Base-by-base conservation (phyloP, 352 stramenopile species). In the Phytopythium montanum region DNA sequence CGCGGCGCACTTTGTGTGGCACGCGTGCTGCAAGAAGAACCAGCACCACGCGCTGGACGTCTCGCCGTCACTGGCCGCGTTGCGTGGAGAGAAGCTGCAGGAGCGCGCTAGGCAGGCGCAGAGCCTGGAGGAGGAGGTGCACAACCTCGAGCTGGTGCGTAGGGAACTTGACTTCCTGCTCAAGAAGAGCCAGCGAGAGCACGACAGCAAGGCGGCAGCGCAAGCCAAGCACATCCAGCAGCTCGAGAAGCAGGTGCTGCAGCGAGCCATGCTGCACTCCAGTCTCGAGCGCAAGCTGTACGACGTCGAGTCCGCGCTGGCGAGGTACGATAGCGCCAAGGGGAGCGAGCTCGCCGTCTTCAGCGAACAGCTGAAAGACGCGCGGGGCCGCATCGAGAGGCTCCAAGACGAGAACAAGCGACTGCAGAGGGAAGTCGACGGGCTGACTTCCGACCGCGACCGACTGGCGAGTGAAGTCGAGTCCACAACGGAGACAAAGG, bases 1-100 rank as follows among this genome's bases (percentile, higher is more conserved):
- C 9, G 9, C 56, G 6, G 28, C 31, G n/a, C 84, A 93, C 58
- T 88, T 87, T 56, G 75, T 85, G 33, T 94, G 85, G 85, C 85
- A 94, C 50, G 71, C 79, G 7, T 94, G 85, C 63, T 94, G 85
- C 56, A 91, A 86, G 67, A 90, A 90, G 66, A 92, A 82, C 56
- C 68, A 66, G n/a, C 72, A 65, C 5, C 79, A 91, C 48, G 62
- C 76, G 6, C 57, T 87, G 34, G 85, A 94, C 60, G 36, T 92
- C 45, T 76, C 76, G 18, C 85, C 85, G 1, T 94, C 85, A 6
- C 89, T 94, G 56, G 52, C 75, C 26, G 59, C 85, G 2, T 87
- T 94, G 57, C 75, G 85, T 21, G 85, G 82, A 0, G 85, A 94
- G 48, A 90, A 86, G 53, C 60, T 94, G 5, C 79, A 89, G 36